These are phyloP conservation scores for Schwanniomyces occidentalis DNA, from an alignment of 805 yeast genomes.

Conservation along the genomic window DNA sequence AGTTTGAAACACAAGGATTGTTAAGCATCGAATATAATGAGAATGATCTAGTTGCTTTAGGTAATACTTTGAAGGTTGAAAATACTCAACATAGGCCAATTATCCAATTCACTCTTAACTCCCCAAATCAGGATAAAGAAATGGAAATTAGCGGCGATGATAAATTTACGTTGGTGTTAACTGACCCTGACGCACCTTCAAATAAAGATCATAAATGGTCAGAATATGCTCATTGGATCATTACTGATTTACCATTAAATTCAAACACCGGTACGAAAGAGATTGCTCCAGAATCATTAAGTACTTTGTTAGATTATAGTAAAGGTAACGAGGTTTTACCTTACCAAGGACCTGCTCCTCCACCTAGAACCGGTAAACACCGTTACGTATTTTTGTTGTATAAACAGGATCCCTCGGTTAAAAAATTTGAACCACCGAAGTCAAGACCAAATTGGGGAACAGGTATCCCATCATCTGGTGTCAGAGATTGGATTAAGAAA, in stretches of 20 bases:
- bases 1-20: slow-evolving; percentile 52
- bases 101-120: slow-evolving; percentile 63
- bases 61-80: slow-evolving; percentile 64
- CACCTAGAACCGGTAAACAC: slow-evolving; percentile 80
- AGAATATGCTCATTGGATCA: slow-evolving; percentile 78
- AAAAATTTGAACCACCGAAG: slow-evolving; percentile 41
- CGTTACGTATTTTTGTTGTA: slow-evolving; percentile 78
- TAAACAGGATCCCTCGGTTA: slow-evolving; percentile 56
- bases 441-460: slow-evolving; percentile 84
- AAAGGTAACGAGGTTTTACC: slow-evolving; percentile 46
- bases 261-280: slow-evolving; percentile 20
- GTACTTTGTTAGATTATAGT: slow-evolving; percentile 33
- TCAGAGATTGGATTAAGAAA: slow-evolving; percentile 67
- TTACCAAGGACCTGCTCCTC: slow-evolving; percentile 90
- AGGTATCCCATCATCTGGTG: slow-evolving; percentile 78
- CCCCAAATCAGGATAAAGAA: slow-evolving; percentile 43
- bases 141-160: slow-evolving; percentile 46
- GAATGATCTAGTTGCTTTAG: slow-evolving; percentile 72
- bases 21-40: slow-evolving; percentile 58
- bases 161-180: slow-evolving; percentile 70
- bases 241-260: slow-evolving; percentile 51
- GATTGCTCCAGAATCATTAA: slow-evolving; percentile 26
- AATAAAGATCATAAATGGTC: slow-evolving; percentile 83
- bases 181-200: slow-evolving; percentile 95
- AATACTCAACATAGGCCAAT: slow-evolving; percentile 70